A percentile compares a stretch with the other conserved stretches of the same genome.
Evolutionary conservation across 805 yeast species (phyloP).

Genomic region (Metschnikowia bowlesiae): DNA sequence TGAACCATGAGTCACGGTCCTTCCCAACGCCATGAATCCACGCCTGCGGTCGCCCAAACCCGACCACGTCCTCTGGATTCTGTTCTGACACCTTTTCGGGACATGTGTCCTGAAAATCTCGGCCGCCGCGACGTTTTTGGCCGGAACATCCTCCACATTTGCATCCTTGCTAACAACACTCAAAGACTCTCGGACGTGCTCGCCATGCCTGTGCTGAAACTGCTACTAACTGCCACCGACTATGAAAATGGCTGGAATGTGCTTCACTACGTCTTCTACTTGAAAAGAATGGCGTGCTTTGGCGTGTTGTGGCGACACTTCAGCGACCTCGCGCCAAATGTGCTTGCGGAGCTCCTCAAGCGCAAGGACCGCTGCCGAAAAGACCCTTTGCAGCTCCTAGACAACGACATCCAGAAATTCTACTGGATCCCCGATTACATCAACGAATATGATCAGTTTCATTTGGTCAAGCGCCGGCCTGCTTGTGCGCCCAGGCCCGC

Average conservation of each 20-base stretch:
- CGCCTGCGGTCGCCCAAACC: neutral
- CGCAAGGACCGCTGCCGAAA: slow-evolving; percentile 65
- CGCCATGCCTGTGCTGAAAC: slow-evolving; percentile 44
- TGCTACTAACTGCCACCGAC: slow-evolving; percentile 44
- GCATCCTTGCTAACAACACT: slow-evolving; percentile 47
- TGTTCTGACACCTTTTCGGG: neutral
- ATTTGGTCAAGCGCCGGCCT: slow-evolving; percentile 20
- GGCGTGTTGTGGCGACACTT: slow-evolving; percentile 23
- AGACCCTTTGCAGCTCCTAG: slow-evolving; percentile 68
- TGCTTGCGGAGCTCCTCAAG: slow-evolving; percentile 37
- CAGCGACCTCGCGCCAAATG: slow-evolving; percentile 16
- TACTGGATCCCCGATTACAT: slow-evolving; percentile 42
- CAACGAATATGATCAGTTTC: slow-evolving; percentile 30
- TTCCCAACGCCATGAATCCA: neutral
- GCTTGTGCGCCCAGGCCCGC: neutral
- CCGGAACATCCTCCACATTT: slow-evolving; percentile 55
- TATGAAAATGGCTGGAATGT: slow-evolving; percentile 80
- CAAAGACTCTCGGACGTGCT: slow-evolving; percentile 46
- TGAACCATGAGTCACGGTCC: neutral
- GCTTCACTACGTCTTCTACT: slow-evolving; percentile 63
- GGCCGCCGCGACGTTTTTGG: slow-evolving; percentile 65
- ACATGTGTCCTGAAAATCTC: slow-evolving; percentile 24
- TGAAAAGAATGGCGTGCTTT: slow-evolving; percentile 55
- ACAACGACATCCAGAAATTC: slow-evolving; percentile 41
- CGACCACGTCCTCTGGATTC: neutral